These are phyloP conservation scores for Fusarium pseudoanthophilum DNA, from an alignment of 2,329 filamentous ascomycete species.

Conservation along the genomic window DNA sequence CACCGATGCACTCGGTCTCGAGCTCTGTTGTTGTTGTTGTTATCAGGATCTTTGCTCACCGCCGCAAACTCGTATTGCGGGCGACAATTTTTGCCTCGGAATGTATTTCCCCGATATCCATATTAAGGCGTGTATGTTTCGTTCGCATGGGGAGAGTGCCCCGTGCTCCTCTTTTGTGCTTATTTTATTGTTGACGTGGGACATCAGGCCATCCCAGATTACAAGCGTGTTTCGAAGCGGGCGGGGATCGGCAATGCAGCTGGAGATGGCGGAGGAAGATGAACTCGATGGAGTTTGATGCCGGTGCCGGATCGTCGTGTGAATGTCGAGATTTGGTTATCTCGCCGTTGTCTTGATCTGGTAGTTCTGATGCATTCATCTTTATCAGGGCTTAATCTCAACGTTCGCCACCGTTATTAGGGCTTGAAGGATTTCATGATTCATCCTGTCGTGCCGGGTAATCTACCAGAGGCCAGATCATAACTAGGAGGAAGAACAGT, in stretches of 20 bases:
- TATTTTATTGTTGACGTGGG: slow-evolving; percentile 22
- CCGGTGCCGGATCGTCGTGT: slow-evolving; percentile 30
- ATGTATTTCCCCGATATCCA: slow-evolving; percentile 34
- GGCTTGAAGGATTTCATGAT: neutral
- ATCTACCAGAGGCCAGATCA: neutral
- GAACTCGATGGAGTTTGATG: slow-evolving; percentile 14
- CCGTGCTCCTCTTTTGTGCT: slow-evolving; percentile 33
- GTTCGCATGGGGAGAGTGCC: slow-evolving; percentile 34
- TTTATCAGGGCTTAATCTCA: neutral
- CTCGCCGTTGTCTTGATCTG: slow-evolving; percentile 3
- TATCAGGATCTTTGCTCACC: slow-evolving; percentile 11
- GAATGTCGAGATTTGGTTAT: slow-evolving; percentile 13
- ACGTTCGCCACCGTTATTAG: neutral
- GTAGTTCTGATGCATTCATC: neutral
- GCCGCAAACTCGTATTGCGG: slow-evolving; percentile 12
- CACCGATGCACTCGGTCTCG: slow-evolving; percentile 1
- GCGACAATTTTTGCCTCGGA: slow-evolving; percentile 20
- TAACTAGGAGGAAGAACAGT: neutral
- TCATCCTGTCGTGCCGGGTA: neutral
- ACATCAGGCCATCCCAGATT: slow-evolving; percentile 32
- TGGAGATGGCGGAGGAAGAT: slow-evolving; percentile 22
- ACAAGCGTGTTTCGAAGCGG: slow-evolving; percentile 39
- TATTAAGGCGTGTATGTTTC: slow-evolving; percentile 37
- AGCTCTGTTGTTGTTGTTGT: neutral
- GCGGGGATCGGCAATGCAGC: slow-evolving; percentile 29